Base-by-base conservation (phyloP, 2,329 filamentous ascomycete species). In the Fusarium clavum region DNA sequence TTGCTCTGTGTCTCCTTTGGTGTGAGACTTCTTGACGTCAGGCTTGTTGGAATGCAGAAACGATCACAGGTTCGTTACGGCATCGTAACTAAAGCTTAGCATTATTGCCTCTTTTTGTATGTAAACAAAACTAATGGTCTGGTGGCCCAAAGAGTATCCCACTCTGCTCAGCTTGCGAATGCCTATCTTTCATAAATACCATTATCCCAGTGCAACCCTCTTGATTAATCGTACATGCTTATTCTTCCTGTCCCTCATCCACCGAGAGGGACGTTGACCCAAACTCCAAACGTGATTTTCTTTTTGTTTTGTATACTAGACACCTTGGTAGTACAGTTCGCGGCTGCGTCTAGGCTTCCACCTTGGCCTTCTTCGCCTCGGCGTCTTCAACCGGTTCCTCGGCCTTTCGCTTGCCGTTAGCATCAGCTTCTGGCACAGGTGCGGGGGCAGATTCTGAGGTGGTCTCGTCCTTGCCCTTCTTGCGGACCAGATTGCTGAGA, bases 401-500 rank as follows among this genome's bases (percentile, higher is more conserved):
- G 5, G 79, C 78, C 64, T 81, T 82, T 41, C 72, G 75, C 77
- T 77, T 82, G 47, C 76, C 68, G 57, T 88, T 87, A 7, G 80
- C 64, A 27, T 78, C 74, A 29, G 75, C 70, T 60, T 76, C 41
- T 11, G 40, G 29, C 32, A 8, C 22, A 13, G n/a, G 34, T 34
- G 78, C 56, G 8, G 30, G n/a, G 16, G 47, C 12, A 25, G 47
- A 22, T 53, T 43, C 49, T 53, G 24, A 27, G 10, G 62, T 34
- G 12, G 65, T 43, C 20, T 70, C 71, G 11, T 76, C 73, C 48
- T 76, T 79, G 75, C 83, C 89, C 77, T 91, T 94, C 76, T 91
- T 94, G 73, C 91, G 89, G 45, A 95, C 90, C 47, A 95, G 83
- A n/a, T 90, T 87, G 0, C 87, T 88, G 16, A 97, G 82, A 76